Conservation (phyloP, 2,329 filamentous ascomycete genomes). For the Boeremia exigua region DNA sequence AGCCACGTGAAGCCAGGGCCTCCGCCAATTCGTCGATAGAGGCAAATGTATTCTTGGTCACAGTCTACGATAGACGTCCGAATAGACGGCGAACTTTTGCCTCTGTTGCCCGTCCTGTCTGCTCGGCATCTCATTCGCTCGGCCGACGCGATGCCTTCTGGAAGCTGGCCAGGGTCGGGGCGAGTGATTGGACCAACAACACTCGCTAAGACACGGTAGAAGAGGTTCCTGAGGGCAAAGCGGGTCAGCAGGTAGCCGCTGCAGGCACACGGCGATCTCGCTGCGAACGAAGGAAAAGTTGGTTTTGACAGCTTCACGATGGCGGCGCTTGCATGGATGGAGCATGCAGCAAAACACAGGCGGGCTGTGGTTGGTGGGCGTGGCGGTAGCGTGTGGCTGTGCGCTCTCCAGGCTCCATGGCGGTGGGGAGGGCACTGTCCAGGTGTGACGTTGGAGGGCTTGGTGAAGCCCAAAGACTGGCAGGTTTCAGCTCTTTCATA, state of each 20-base stretch:
- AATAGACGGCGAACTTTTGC: too few relatives aligned
- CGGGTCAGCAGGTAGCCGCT: slow-evolving; percentile 40
- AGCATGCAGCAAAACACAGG: slow-evolving; percentile 13
- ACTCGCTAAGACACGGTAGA: slow-evolving; percentile 12
- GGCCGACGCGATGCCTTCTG: slow-evolving; percentile 26
- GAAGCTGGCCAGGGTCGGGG: slow-evolving; percentile 17
- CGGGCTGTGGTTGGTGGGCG: slow-evolving; percentile 19
- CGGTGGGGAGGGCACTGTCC: slow-evolving; percentile 13
- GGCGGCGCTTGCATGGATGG: slow-evolving; percentile 18
- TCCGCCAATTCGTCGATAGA: neutral
- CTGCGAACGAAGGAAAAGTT: slow-evolving; percentile 20
- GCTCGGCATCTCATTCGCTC: slow-evolving; percentile 15
- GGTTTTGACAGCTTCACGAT: slow-evolving; percentile 16
- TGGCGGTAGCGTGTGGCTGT: slow-evolving; percentile 21
- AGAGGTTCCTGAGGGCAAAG: slow-evolving; percentile 35
- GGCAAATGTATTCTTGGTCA: slow-evolving; percentile 7
- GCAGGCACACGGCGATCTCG: slow-evolving; percentile 38
- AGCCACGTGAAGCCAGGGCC: neutral
- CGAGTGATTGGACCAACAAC: slow-evolving; percentile 23
- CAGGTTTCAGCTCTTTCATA: slow-evolving; percentile 10
- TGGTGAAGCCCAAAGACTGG: slow-evolving; percentile 20
- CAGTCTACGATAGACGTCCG: neutral
- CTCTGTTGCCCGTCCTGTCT: neutral
- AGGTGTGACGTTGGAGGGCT: slow-evolving; percentile 14
- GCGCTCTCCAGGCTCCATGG: slow-evolving; percentile 5